Percentiles rank a stretch among this genome's conserved stretches.
Conservation (phyloP, 768 basidiomycete species). For the Lactarius hengduanensis region DNA sequence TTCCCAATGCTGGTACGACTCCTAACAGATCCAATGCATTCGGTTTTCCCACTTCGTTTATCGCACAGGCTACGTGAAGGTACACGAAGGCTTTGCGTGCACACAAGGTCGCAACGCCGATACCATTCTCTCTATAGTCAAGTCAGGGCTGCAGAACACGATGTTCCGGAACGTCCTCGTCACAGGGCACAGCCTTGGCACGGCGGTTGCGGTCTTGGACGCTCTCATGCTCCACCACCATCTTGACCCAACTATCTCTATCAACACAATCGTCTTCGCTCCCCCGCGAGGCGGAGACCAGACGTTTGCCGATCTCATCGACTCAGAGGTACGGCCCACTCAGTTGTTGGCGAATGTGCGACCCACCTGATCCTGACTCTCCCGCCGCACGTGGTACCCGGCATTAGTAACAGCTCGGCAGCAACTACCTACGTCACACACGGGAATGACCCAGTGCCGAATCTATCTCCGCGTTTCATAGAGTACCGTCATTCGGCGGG, state of each 20-base stretch:
- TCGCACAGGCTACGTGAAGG: conserved; percentile 36
- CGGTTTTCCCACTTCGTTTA: no score
- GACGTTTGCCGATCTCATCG: conserved; percentile 45
- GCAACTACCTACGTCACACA: conserved; percentile 39
- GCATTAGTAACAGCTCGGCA: conserved; percentile 31
- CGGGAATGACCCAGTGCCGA: conserved; percentile 45
- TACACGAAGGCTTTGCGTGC: conserved; percentile 43
- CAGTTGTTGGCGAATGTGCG: neutral
- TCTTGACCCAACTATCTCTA: conserved; percentile 37
- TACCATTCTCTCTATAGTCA: conserved; percentile 36
- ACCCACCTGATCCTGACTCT: no score
- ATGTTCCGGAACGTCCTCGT: conserved; percentile 41
- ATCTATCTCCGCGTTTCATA: conserved; percentile 41
- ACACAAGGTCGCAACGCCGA: conserved; percentile 43
- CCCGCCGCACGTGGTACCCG: no score
- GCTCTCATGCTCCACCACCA: conserved; percentile 41
- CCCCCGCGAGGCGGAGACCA: conserved; percentile 47
- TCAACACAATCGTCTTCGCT: conserved; percentile 43
- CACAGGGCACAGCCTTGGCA: conserved; percentile 48
- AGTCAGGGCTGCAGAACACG: conserved; percentile 34
- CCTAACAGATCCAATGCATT: no score
- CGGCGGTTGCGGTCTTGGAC: conserved; percentile 48
- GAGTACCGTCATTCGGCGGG: conserved; percentile 47
- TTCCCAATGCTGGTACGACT: conserved; percentile 33
- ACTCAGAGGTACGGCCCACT: conserved; percentile 34